phyloP scores from a whole-genome alignment of 2,329 filamentous ascomycete genomes.

The Sclerotinia spermophila region DNA sequence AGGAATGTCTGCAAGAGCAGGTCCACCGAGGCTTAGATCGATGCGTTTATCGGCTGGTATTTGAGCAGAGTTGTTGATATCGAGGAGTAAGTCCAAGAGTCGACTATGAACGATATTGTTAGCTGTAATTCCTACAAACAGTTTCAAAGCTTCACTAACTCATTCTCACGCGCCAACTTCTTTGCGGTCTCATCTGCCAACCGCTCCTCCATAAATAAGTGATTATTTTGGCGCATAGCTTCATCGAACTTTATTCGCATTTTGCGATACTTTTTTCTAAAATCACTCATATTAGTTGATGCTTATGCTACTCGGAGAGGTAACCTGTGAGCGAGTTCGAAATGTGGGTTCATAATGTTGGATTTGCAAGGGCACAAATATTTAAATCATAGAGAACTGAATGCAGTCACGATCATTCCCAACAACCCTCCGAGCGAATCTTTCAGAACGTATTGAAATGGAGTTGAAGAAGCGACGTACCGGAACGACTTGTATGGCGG shows the following conservation, averaged over 20 bases:
- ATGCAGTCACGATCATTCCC: background rate
- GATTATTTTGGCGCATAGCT: constrained; percentile 76
- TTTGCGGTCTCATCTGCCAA: constrained; percentile 77
- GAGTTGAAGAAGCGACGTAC: background rate
- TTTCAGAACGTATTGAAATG: background rate
- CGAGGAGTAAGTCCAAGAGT: constrained; percentile 80
- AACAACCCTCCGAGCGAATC: background rate
- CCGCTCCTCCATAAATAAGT: constrained; percentile 76
- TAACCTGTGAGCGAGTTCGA: background rate
- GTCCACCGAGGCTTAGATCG: constrained; percentile 52
- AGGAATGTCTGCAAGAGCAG: constrained; percentile 28
- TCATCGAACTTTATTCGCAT: constrained; percentile 77
- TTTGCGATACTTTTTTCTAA: constrained; percentile 94
- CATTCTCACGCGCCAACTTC: constrained; percentile 84
- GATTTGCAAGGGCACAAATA: background rate
- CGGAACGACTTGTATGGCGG: constrained; percentile 6
- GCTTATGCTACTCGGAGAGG: background rate
- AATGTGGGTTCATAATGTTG: background rate
- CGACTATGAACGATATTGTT: constrained; percentile 54
- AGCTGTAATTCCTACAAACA: constrained; percentile 7
- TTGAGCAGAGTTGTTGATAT: constrained; percentile 81
- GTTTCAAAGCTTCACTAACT: constrained; percentile 55
- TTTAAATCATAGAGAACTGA: background rate
- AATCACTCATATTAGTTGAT: constrained; percentile 46
- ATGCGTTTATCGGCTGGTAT: constrained; percentile 72